Evolutionary conservation across 257 asterid species (phyloP), one percentile per base, ranked within the genome.

Genomic region (Gentiana dahurica): DNA sequence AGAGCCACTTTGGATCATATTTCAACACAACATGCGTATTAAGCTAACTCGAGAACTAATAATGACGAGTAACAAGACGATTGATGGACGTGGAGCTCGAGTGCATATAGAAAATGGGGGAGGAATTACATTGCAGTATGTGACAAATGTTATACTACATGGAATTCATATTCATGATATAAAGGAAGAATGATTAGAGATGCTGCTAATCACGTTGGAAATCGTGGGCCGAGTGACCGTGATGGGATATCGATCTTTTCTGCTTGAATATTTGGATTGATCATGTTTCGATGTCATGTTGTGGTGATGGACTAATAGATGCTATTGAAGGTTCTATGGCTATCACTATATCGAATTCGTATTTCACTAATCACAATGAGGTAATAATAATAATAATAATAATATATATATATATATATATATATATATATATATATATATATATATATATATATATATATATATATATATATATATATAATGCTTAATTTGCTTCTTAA

Each of bases 301-400:
- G 75, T 34, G 63, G 63, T 0, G 96, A 87, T 47, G 96, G 96
- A 3, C 96, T 87, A 58, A 36, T 84, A 8, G 94, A 86, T 49
- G 96, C 77, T 43, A 76, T 87, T 52, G 73, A 73, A 71, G 96
- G 81, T n/a, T 87, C 96, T 55, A 87, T 92, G 0, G 96, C 96
- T 11, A 63, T 87, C 53, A 87, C 96, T 60, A 77, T 87, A 62
- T 87, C 96, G 64, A 87, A 84, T 75, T 83, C 94, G 84, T 85
- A 89, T 66, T 89, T 89, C 75, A 85, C n/a, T n/a, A n/a, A n/a
- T n/a, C n/a, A n/a, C n/a, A n/a, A n/a, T n/a, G n/a, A n/a, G n/a
- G n/a, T n/a, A n/a, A n/a, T n/a, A n/a, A n/a, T n/a, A n/a, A n/a
- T n/a, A n/a, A n/a, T n/a, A n/a, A n/a, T n/a, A n/a, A n/a, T n/a